Base-by-base conservation (phyloP, 371 early-diverging fungal genomes). In the Mortierella sp. region DNA sequence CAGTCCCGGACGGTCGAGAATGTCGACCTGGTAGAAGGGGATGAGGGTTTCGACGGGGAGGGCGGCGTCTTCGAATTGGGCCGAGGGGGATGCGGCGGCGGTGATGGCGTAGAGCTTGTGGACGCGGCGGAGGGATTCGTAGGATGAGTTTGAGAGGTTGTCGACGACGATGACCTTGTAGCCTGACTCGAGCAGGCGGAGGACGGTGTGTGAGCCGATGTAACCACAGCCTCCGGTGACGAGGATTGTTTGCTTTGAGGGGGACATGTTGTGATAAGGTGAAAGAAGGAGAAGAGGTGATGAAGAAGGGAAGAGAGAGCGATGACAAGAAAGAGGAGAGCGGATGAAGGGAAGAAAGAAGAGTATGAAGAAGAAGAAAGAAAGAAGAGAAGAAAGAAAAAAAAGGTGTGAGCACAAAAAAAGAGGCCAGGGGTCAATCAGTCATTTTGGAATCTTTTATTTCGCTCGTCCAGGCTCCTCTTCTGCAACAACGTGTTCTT, bases 201-300 rank as follows among this genome's bases (percentile, higher is more conserved):
- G 82, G 37, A 95, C 95, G 0, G 97, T 96, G 90, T 97, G 97
- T 40, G 95, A 95, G 37, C 98, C 98, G 77, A 97, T 96, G 83
- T 95, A 97, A 6, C 98, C 98, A 80, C 96, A 95, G 28, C 97
- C 97, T 16, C 97, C 97, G 26, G 97, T 96, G 71, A 97, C 97
- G 61, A 97, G 91, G 69, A 97, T 93, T 85, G 79, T 84, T 69
- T 82, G 80, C 69, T 89, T 78, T 53, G 75, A 72, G 10, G 78
- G 80, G 40, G 81, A 77, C 85, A 84, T 84, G 37, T 26, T 46
- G 50, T 34, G 31, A 19, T 19, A 37, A 21, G 37, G 37, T 34
- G 34, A 31, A 6, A 64, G 21, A 16, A 28, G 59, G 2, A 34
- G 31, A 21, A 37, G 31, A 64, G 21, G 37, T 5, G 64, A 64